These are phyloP conservation scores for Podospora sp. DNA, from an alignment of 495 filamentous ascomycete genomes.

Conservation along the genomic window DNA sequence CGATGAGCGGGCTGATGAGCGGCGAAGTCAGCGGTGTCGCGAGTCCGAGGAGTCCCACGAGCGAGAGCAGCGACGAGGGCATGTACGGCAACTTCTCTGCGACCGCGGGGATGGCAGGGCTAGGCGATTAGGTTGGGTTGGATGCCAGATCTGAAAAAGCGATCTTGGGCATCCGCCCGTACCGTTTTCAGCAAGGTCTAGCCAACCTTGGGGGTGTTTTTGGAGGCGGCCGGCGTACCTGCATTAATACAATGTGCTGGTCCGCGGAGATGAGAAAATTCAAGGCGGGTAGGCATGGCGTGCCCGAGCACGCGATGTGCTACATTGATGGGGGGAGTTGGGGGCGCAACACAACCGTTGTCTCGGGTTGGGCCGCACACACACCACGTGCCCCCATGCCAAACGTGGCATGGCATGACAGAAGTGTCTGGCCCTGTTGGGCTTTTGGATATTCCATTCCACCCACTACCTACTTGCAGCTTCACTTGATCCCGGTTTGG, in stretches of 20 bases:
- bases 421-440: no score
- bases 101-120: constrained; percentile 43
- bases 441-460: no score
- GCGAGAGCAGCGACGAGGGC: constrained; percentile 53
- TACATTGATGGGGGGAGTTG: neutral
- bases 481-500: no score
- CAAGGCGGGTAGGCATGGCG: neutral
- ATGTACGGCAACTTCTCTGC: constrained; percentile 55
- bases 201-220: neutral
- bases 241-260: neutral
- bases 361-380: no score
- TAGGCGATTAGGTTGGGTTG: constrained; percentile 27
- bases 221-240: neutral
- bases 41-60: constrained; percentile 45
- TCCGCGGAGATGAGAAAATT: neutral
- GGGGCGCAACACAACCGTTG: neutral
- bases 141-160: no score
- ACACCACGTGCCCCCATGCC: no score
- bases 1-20: constrained; percentile 33
- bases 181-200: neutral
- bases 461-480: no score
- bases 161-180: no score
- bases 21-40: constrained; percentile 47
- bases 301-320: neutral
- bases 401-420: no score